Conservation (phyloP, 345 rosid genomes). For the Populus nigra region DNA sequence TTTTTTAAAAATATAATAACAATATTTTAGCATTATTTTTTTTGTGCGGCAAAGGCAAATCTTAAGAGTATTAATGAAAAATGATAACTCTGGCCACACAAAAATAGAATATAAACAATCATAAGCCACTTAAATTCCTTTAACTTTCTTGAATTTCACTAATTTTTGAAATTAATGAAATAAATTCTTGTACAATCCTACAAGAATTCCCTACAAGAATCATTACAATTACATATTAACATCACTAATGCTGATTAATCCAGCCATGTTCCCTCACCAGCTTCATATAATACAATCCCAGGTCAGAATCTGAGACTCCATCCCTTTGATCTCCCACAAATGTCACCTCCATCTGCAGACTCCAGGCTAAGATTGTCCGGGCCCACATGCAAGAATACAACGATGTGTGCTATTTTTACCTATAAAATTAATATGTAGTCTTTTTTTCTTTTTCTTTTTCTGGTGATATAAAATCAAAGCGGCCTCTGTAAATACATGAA, state of each 20-base stretch:
- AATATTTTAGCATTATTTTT: too few species aligned
- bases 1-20: too few species aligned
- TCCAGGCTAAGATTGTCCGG: neutral
- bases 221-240: neutral
- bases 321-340: neutral
- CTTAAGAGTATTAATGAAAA: neutral
- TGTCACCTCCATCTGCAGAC: neutral
- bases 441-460: neutral
- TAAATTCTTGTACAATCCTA: constrained; percentile 1
- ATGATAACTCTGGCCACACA: neutral
- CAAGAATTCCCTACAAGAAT: neutral
- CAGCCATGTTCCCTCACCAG: neutral
- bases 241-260: neutral
- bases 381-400: neutral
- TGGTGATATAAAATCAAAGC: constrained; percentile 1
- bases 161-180: neutral
- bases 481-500: constrained; percentile 30
- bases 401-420: neutral
- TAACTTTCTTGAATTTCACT: neutral
- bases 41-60: too few species aligned
- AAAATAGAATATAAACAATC: neutral
- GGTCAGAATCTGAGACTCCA: neutral
- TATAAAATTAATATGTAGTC: neutral
- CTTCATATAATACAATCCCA: neutral
- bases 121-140: neutral